A percentile compares a stretch with the other conserved stretches of the same genome.
phyloP scores from a whole-genome alignment of 2,329 filamentous ascomycete species.

The Monosporascus ibericus region DNA sequence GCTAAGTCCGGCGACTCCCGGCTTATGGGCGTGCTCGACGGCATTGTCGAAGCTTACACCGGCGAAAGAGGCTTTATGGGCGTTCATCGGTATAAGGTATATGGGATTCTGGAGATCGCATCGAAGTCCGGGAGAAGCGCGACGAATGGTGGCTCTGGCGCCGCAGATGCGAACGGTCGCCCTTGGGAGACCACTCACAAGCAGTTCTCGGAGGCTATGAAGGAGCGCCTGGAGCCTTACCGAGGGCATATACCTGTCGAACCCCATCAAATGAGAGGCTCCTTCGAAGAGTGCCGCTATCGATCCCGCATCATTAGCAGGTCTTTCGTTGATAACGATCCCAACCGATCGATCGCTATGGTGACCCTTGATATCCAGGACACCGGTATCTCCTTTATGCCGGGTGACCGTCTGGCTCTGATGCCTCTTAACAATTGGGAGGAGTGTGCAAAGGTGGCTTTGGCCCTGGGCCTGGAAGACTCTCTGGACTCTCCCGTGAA shows the following conservation, averaged over 20 bases:
- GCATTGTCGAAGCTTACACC: conserved; percentile 49
- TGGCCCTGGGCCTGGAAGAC: conserved; percentile 42
- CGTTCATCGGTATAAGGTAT: conserved; percentile 51
- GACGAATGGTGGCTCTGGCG: conserved; percentile 45
- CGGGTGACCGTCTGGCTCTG: conserved; percentile 46
- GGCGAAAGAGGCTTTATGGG: conserved; percentile 52
- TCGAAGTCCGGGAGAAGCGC: conserved; percentile 47
- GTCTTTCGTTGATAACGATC: conserved; percentile 40
- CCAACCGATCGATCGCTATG: conserved; percentile 38
- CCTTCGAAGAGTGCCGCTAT: conserved; percentile 49
- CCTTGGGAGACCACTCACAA: conserved; percentile 46
- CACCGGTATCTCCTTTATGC: conserved; percentile 47
- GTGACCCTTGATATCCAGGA: conserved; percentile 47
- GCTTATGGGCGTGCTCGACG: conserved; percentile 47
- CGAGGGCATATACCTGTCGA: conserved; percentile 40
- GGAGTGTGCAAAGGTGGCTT: conserved; percentile 48
- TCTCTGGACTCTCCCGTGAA: conserved; percentile 36
- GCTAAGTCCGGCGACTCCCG: conserved; percentile 41
- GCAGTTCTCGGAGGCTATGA: conserved; percentile 48
- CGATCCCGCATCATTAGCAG: conserved; percentile 37
- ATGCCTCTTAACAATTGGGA: conserved; percentile 51
- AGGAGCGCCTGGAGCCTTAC: conserved; percentile 45
- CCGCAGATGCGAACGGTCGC: conserved; percentile 29
- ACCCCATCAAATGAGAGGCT: conserved; percentile 48
- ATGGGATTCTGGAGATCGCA: conserved; percentile 48